Percentiles rank a stretch among this genome's conserved stretches.
Conservation (phyloP, 2,329 filamentous ascomycete species). For the Orbilia quercus region DNA sequence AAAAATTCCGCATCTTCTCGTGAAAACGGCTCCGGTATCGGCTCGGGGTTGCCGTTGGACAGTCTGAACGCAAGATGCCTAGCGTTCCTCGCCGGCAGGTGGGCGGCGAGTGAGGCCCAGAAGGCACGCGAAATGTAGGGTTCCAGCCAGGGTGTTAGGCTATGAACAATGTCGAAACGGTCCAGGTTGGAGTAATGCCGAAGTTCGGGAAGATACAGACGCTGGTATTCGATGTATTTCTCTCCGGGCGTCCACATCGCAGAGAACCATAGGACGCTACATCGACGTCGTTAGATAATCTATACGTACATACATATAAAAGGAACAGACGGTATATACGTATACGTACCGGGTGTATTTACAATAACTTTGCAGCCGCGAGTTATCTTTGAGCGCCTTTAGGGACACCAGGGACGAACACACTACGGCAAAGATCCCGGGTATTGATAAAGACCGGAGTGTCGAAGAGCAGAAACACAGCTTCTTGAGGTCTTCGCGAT, state of each 20-base stretch:
- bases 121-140: too few relatives aligned
- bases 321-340: neutral
- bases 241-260: too few relatives aligned
- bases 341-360: conserved; percentile 1
- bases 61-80: too few relatives aligned
- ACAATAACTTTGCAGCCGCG: neutral
- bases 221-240: conserved; percentile 4
- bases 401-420: neutral
- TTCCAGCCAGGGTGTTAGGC: too few relatives aligned
- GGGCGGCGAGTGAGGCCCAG: too few relatives aligned
- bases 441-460: neutral
- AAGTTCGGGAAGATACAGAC: conserved; percentile 5
- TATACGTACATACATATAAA: too few relatives aligned
- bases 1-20: too few relatives aligned
- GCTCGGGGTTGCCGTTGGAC: too few relatives aligned
- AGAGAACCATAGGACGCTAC: too few relatives aligned
- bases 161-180: neutral
- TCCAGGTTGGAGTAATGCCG: neutral
- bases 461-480: neutral
- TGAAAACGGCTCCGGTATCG: too few relatives aligned
- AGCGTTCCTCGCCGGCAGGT: too few relatives aligned
- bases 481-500: neutral
- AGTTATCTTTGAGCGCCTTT: neutral
- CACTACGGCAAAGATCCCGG: neutral
- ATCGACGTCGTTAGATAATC: too few relatives aligned